Percentiles rank a stretch among this genome's conserved stretches.
These are phyloP conservation scores for Neovahlkampfia damariscottae DNA, from an alignment of 78 protist genomes.

Conservation along the genomic window DNA sequence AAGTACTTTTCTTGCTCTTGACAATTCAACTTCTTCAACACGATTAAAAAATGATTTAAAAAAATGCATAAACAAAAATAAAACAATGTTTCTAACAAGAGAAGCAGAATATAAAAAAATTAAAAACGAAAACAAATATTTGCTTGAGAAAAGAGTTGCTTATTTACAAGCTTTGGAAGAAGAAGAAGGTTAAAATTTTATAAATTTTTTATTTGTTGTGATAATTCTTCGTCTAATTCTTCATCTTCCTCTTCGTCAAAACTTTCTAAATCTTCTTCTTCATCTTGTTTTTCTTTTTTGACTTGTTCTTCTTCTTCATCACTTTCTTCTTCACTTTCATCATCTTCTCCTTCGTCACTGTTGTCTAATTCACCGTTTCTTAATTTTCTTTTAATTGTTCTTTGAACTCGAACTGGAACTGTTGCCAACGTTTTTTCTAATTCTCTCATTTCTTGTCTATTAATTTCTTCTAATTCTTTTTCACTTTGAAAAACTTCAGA, in stretches of 20 bases:
- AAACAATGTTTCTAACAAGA: no score
- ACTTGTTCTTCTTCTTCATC: slow-evolving; percentile 9
- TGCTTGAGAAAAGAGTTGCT: no score
- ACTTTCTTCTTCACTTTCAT: slow-evolving; percentile 14
- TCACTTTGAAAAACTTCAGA: neutral
- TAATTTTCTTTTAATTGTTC: neutral
- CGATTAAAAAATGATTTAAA: no score
- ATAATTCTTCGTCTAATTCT: neutral
- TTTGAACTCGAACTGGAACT: neutral
- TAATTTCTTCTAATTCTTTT: slow-evolving; percentile 22
- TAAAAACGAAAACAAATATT: no score
- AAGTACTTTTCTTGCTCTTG: no score
- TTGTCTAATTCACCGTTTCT: neutral
- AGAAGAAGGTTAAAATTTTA: no score
- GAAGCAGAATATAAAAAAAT: no score
- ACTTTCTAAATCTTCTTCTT: slow-evolving; percentile 11
- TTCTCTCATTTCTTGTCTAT: slow-evolving; percentile 11
- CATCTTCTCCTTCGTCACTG: neutral
- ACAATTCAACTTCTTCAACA: no score
- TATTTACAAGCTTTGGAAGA: no score
- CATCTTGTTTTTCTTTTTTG: slow-evolving; percentile 1
- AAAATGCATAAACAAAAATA: no score
- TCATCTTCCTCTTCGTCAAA: slow-evolving; percentile 5
- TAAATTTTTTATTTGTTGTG: neutral
- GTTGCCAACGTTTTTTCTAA: neutral